These are phyloP conservation scores for Fusarium armeniacum DNA, from an alignment of 2,329 filamentous ascomycete species.

Conservation along the genomic window DNA sequence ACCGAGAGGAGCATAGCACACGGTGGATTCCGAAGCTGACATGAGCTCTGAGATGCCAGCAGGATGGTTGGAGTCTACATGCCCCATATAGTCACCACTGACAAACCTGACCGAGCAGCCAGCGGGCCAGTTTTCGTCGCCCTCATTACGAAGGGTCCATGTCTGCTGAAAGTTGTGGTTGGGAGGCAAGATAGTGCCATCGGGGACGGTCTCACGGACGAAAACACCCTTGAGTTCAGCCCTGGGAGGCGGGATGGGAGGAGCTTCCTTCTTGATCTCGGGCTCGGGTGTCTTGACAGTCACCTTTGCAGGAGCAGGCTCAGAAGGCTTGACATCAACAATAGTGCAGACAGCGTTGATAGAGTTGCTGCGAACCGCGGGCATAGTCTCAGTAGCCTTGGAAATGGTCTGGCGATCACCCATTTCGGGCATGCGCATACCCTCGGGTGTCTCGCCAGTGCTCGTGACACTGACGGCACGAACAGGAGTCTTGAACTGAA, in stretches of 20 bases:
- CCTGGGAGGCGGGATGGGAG: constrained; percentile 19
- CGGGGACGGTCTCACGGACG: constrained; percentile 80
- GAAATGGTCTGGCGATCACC: constrained; percentile 71
- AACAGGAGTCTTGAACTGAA: constrained; percentile 96
- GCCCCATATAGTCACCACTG: constrained; percentile 96
- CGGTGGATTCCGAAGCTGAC: constrained; percentile 85
- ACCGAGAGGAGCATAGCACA: constrained; percentile 76
- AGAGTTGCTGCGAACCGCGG: constrained; percentile 62
- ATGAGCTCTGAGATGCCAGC: constrained; percentile 83
- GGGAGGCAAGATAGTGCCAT: constrained; percentile 79
- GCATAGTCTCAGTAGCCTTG: constrained; percentile 62
- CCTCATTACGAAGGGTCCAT: constrained; percentile 91
- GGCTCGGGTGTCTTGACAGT: constrained; percentile 21
- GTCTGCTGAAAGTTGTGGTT: constrained; percentile 87
- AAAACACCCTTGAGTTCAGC: constrained; percentile 70
- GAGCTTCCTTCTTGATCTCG: constrained; percentile 47
- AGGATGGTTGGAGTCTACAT: constrained; percentile 83
- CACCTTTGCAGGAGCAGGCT: constrained; percentile 50
- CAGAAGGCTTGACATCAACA: constrained; percentile 76
- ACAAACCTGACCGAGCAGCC: constrained; percentile 93
- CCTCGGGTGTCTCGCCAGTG: constrained; percentile 79
- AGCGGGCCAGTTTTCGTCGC: constrained; percentile 83
- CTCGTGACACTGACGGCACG: constrained; percentile 90
- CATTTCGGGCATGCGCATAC: constrained; percentile 75
- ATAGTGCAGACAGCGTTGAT: constrained; percentile 76